These are phyloP conservation scores for Cutaneotrichosporon sp. DNA, from an alignment of 1,284 basidiomycete genomes.

Conservation along the genomic window DNA sequence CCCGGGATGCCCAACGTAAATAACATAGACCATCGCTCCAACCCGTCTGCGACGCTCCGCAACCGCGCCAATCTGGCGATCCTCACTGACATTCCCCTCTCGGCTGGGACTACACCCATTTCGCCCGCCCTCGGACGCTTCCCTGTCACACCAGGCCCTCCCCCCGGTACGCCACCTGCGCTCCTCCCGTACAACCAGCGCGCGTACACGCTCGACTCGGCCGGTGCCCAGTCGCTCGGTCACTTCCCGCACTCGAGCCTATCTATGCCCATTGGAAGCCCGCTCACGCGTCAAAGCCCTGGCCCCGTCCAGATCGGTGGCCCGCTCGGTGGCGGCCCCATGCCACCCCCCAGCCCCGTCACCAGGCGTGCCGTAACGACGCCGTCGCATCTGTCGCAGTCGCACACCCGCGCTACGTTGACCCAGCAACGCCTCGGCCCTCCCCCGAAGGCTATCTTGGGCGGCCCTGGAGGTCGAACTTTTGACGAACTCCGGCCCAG, in stretches of 20 bases:
- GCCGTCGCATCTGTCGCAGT: constrained; percentile 7
- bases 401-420: constrained; percentile 12
- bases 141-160: constrained; percentile 15
- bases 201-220: constrained; percentile 4
- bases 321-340: background rate
- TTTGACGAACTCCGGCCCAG: constrained; percentile 36
- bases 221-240: constrained; percentile 9
- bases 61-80: constrained; percentile 6
- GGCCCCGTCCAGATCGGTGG: too few relatives aligned
- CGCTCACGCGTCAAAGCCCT: constrained; percentile 10
- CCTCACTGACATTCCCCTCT: background rate
- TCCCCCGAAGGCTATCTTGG: constrained; percentile 45
- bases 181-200: constrained; percentile 15
- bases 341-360: constrained; percentile 4
- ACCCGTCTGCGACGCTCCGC: constrained; percentile 4
- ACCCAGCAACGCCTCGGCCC: constrained; percentile 27
- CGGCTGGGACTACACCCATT: background rate
- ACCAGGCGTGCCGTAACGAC: constrained; percentile 6
- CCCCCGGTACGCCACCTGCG: constrained; percentile 11
- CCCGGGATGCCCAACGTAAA: constrained; percentile 4
- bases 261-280: constrained; percentile 16
- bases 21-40: constrained; percentile 7
- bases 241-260: constrained; percentile 23
- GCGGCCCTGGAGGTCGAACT: constrained; percentile 43
- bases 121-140: background rate